A percentile compares a stretch with the other conserved stretches of the same genome.
phyloP scores from a whole-genome alignment of 768 basidiomycete genomes.

The Agaricus subrufescens region DNA sequence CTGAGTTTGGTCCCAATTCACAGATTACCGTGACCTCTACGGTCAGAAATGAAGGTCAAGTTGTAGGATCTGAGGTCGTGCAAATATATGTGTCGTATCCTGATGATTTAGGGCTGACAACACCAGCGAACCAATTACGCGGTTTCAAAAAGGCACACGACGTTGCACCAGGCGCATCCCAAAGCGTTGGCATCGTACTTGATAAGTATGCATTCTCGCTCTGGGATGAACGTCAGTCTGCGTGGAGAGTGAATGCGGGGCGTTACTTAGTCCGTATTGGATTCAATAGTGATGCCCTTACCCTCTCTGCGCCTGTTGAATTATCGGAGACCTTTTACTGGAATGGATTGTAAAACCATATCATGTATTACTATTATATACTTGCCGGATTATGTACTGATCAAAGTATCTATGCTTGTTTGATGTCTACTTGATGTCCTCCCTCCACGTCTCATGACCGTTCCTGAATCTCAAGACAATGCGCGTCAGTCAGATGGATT shows the following conservation, averaged over 20 bases:
- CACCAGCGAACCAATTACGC: constrained; percentile 59
- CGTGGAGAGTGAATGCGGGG: constrained; percentile 50
- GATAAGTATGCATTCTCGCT: constrained; percentile 69
- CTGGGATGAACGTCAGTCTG: constrained; percentile 43
- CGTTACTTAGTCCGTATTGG: constrained; percentile 47
- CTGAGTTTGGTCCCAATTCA: constrained; percentile 19
- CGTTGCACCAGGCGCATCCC: constrained; percentile 41
- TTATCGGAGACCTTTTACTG: constrained; percentile 21
- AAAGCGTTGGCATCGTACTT: constrained; percentile 38
- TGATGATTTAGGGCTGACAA: constrained; percentile 37
- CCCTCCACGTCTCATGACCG: constrained; percentile 2
- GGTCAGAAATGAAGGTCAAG: constrained; percentile 51
- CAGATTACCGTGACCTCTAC: constrained; percentile 36
- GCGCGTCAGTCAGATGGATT: neutral
- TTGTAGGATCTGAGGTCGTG: constrained; percentile 56
- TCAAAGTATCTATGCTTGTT: too few species aligned
- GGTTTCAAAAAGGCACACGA: constrained; percentile 58
- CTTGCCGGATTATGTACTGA: too few species aligned
- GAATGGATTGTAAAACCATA: constrained; percentile 22
- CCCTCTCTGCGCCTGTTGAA: constrained; percentile 19
- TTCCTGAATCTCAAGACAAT: neutral
- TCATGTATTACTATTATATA: too few species aligned
- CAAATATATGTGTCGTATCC: constrained; percentile 62
- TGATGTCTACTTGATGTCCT: neutral
- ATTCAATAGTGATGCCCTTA: constrained; percentile 26